phyloP scores from a whole-genome alignment of 2,329 filamentous ascomycete species.

The Ceratocystis smalleyi region DNA sequence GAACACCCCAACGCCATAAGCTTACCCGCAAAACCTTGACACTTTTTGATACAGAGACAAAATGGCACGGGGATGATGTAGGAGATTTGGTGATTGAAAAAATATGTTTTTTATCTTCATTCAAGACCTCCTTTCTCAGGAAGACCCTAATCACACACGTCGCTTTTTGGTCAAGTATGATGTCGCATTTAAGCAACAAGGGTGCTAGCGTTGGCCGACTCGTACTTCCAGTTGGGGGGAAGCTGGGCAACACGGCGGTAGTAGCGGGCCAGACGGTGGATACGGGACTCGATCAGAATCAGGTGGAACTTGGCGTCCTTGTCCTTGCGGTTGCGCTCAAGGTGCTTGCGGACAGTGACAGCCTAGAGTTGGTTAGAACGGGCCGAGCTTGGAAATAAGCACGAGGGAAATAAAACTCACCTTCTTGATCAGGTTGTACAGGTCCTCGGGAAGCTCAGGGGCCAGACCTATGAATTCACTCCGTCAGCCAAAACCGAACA shows the following conservation, averaged over 20 bases:
- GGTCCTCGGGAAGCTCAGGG: constrained; percentile 96
- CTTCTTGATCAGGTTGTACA: constrained; percentile 99
- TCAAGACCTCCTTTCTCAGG: constrained; percentile 10
- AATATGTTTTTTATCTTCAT: constrained; percentile 15
- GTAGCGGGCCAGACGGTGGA: constrained; percentile 98
- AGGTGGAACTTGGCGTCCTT: constrained; percentile 99
- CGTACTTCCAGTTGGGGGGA: constrained; percentile 96
- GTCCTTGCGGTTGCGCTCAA: constrained; percentile 99
- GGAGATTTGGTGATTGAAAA: constrained; percentile 13
- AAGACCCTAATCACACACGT: constrained; percentile 15
- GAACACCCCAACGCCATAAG: constrained; percentile 3
- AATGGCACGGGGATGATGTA: constrained; percentile 4
- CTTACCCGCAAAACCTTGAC: not conserved
- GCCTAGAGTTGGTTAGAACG: constrained; percentile 40
- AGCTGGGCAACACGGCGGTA: constrained; percentile 89
- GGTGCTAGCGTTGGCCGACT: constrained; percentile 90
- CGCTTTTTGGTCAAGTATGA: constrained; percentile 11
- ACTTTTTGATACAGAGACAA: not conserved
- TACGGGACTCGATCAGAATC: constrained; percentile 99
- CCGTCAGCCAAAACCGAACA: constrained; percentile 87
- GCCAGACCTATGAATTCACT: constrained; percentile 88
- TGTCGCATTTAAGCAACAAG: constrained; percentile 59
- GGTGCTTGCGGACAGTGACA: constrained; percentile 98
- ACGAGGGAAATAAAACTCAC: constrained; percentile 31
- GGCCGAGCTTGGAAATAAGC: not conserved